A percentile compares a stretch with the other conserved stretches of the same genome.
Conservation (phyloP, 139 green algal species). For the Picochlorum sp. region DNA sequence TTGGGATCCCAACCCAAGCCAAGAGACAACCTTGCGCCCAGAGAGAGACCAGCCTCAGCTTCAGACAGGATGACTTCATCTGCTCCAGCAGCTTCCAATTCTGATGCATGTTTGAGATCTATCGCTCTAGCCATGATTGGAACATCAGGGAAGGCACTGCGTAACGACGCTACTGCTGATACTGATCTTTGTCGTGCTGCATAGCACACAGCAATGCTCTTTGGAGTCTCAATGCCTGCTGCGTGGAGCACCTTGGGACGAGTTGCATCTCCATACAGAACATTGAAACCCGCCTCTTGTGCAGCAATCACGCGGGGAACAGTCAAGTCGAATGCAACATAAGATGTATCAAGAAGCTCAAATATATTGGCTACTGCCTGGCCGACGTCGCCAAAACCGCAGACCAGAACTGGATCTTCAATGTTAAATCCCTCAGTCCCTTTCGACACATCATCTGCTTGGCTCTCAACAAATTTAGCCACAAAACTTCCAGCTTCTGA, state of each 20-base stretch:
- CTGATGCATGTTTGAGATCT: slow-evolving; percentile 63
- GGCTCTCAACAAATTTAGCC: slow-evolving; percentile 12
- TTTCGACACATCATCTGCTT: background rate
- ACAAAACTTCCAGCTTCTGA: slow-evolving; percentile 51
- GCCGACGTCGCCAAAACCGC: slow-evolving; percentile 70
- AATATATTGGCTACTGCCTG: slow-evolving; percentile 86
- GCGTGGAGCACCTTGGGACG: slow-evolving; percentile 61
- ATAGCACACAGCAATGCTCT: slow-evolving; percentile 68
- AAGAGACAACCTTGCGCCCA: slow-evolving; percentile 45
- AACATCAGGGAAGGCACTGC: slow-evolving; percentile 50
- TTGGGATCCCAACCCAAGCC: slow-evolving; percentile 23
- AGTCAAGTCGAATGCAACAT: slow-evolving; percentile 80
- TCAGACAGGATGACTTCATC: slow-evolving; percentile 35
- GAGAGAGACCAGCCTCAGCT: slow-evolving; percentile 56
- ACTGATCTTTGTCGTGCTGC: slow-evolving; percentile 39
- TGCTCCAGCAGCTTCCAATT: slow-evolving; percentile 74
- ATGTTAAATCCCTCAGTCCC: slow-evolving; percentile 21
- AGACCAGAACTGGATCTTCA: slow-evolving; percentile 60
- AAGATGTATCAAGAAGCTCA: slow-evolving; percentile 46
- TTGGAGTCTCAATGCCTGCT: slow-evolving; percentile 58
- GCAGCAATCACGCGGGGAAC: slow-evolving; percentile 48
- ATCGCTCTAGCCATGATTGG: slow-evolving; percentile 69
- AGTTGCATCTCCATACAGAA: slow-evolving; percentile 64
- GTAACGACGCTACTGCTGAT: slow-evolving; percentile 49
- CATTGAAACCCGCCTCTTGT: slow-evolving; percentile 41